Base-by-base conservation (phyloP, 2,329 filamentous ascomycete genomes). In the Endothia cerciana region DNA sequence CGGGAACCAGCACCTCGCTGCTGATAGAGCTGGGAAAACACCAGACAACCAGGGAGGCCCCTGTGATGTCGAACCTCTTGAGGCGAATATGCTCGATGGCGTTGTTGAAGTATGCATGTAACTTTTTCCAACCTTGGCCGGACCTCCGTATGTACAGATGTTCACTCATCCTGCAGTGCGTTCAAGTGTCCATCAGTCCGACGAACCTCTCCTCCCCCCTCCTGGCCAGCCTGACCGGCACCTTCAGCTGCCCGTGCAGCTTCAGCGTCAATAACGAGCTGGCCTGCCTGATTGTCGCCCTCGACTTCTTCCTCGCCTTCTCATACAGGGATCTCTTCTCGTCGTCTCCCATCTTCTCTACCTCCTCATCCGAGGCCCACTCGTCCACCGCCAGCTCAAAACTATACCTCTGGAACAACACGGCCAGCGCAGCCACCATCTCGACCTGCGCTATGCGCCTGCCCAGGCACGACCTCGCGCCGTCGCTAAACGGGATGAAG, bases 181-280 rank as follows among this genome's bases (percentile, higher is more conserved):
- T 28, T 30, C 36, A 61, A 5, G 40, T 28, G 57, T 77, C 71
- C 61, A 78, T 67, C 72, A 78, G 78, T 51, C 76, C 73, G 45
- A 85, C 77, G 77, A 94, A 93, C 72, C 84, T 84, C 81, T 94
- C 92, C 69, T 85, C 77, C 0, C 91, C 91, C 70, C 89, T 86
- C 78, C 79, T 87, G 11, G 92, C 89, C 69, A 94, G 77, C 69
- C 90, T 79, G 49, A 94, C 79, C 0, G 89, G 89, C 41, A 94
- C 86, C 63, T 84, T 80, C 6, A 80, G 79, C 28, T 77, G 80
- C n/a, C 79, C 82, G 38, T 87, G 82, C 76, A 94, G 80, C 78
- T 92, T 91, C 70, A 94, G 79, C 67, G 91, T 93, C 67, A 94
- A 82, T 65, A 91, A 77, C n/a, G 85, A 85, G 36, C 79, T 82